Base-by-base conservation (phyloP, 108 stramenopile genomes). In the Pseudonitzschia multiseries region DNA sequence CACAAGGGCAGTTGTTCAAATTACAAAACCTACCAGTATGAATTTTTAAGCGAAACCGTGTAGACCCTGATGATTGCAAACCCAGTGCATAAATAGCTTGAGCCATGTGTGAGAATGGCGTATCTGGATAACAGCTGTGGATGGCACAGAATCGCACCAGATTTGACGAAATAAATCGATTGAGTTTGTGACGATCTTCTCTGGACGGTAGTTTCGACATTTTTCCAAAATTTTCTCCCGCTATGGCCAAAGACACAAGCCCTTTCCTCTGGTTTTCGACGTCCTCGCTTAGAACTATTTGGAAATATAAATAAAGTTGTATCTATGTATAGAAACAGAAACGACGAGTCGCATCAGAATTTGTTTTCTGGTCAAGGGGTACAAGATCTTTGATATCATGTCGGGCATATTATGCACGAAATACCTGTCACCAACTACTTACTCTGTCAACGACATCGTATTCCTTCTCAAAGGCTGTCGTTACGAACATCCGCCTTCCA, bases 181-280 rank as follows among this genome's bases (percentile, higher is more conserved):
- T 2, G 3, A 56, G 54, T 26, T 24, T 56, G 24, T 26, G 26
- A 22, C 54, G 54, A 22, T 56, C 54, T 3, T 2, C 24, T 56
- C 54, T 2, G 1, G 24, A 56, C 26, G 54, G 54, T 3, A 56
- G 24, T 22, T 24, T 56, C 24, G 10, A 26, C 12, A 56, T 26
- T 2, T 26, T 56, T 56, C 26, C 24, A 26, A 20, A 2, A 56
- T 24, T 21, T 56, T 56, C 54, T 26, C 54, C 54, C 24, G 54
- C 6, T 10, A 56, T 13, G 24, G 54, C 54, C 54, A 56, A 26
- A 24, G 54, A 63, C 27, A 63, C 62, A 4, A 63, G 8, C 10
- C 62, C 62, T 32, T 29, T 33, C 40, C 62, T 33, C 13, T 63
- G 62, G 6, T 33, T 63, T 29, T 63, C 62, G 40, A 63, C 40